Evolutionary conservation across 805 yeast species (phyloP), one percentile per base, ranked within the genome.

Genomic region (Ogataea dorogensis): DNA sequence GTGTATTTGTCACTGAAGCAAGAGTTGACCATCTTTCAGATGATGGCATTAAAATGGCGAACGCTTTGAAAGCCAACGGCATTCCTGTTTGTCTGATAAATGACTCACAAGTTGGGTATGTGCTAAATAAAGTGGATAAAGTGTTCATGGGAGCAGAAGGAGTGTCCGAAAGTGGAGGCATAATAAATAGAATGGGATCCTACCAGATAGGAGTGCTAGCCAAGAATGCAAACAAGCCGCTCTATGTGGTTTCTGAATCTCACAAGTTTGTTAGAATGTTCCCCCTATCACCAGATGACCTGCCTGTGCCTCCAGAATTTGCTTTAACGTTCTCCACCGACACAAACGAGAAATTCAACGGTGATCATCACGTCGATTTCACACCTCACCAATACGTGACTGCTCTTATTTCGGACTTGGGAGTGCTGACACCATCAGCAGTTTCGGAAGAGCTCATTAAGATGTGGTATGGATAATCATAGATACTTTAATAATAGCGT

Each of bases 81-180:
- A 85, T 93, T 9, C 98, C 98, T 0, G 93, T 83, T 9, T 80
- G 86, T 34, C 70, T 88, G 34, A 85, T 93, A 32, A 89, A 86
- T 12, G 99, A 93, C 58, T 79, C 87, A 36, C 95, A 96, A 6
- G 97, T 91, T 10, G 98, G 98, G 0, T 87, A 80, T 49, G 86
- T 88, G 24, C 80, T 93, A 41, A 89, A 87, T 59, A 84, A 85
- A 59, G 88, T 89, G 10, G 95, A 91, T 64, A 91, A 93, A 61
- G 85, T 93, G 4, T 75, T 93, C 47, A 93, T 93, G 47, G 99
- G 99, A 37, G 98, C 98, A 1, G 98, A 93, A 63, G 99, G 99
- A 49, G 99, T 93, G 3, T 95, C 96, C 3, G 99, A 93, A 66
- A 83, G 94, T 58, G 99, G 99, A 38, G 99, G 99, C 21, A 87